phyloP scores from a whole-genome alignment of 1,284 basidiomycete genomes.

The Entoloma clypeatum region DNA sequence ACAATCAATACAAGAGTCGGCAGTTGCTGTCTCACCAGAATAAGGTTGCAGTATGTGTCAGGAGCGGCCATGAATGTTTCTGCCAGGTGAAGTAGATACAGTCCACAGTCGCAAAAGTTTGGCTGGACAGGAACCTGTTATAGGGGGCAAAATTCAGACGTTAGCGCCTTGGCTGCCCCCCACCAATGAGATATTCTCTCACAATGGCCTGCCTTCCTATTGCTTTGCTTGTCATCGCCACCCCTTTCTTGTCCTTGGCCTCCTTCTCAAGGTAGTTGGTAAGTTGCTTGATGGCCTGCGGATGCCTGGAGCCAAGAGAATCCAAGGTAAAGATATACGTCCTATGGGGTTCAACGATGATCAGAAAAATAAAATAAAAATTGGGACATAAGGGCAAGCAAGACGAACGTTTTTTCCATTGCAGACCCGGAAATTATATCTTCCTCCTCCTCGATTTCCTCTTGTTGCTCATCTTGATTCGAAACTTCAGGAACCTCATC shows the following conservation, averaged over 20 bases:
- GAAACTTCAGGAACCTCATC: constrained; percentile 2
- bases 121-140: constrained; percentile 79
- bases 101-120: constrained; percentile 84
- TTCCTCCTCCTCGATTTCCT: constrained; percentile 17
- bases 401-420: constrained; percentile 11
- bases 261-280: constrained; percentile 72
- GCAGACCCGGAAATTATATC: constrained; percentile 10
- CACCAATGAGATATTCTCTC: constrained; percentile 14
- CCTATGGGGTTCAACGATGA: constrained; percentile 35
- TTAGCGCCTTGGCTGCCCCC: not conserved
- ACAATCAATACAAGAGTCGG: constrained; percentile 5
- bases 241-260: constrained; percentile 71
- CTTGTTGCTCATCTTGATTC: constrained; percentile 8
- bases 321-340: constrained; percentile 85
- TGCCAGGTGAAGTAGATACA: constrained; percentile 81
- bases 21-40: constrained; percentile 41
- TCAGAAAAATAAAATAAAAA: not conserved
- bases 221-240: constrained; percentile 41
- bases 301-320: constrained; percentile 75
- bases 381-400: not conserved
- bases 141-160: constrained; percentile 1
- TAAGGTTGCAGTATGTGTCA: constrained; percentile 37
- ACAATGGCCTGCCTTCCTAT: constrained; percentile 47
- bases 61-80: constrained; percentile 65
- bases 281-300: constrained; percentile 59